Conservation (phyloP, 345 rosid species). For the Populus nigra region DNA sequence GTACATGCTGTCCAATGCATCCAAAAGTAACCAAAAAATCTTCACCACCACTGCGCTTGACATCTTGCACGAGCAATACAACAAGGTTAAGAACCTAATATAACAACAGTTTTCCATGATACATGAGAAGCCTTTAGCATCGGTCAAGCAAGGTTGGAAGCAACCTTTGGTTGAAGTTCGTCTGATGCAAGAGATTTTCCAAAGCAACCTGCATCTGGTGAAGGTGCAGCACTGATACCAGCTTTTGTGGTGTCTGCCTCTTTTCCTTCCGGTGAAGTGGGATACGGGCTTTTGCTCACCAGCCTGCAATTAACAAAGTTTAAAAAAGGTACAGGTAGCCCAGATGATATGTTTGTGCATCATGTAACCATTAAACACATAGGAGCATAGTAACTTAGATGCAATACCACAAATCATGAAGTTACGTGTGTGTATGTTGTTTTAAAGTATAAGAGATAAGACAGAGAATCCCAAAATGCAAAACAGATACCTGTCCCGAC, state of each 20-base stretch:
- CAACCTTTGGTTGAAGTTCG: conserved; percentile 29
- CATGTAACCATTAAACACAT: not conserved
- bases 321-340: not conserved
- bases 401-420: not conserved
- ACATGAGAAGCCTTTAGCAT: conserved; percentile 6
- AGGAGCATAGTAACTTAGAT: not conserved
- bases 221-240: conserved; percentile 28
- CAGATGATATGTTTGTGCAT: not conserved
- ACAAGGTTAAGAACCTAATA: not conserved
- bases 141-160: conserved; percentile 29
- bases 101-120: not conserved
- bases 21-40: conserved; percentile 15
- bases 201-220: conserved; percentile 29
- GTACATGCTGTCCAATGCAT: conserved; percentile 2
- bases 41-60: not conserved
- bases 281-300: conserved; percentile 75
- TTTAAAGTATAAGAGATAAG: not conserved
- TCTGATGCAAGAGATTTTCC: conserved; percentile 30
- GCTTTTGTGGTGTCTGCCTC: conserved; percentile 32
- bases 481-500: conserved; percentile 69
- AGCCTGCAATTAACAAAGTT: conserved; percentile 40
- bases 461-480: not conserved
- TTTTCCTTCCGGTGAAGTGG: conserved; percentile 36
- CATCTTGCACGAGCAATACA: not conserved
- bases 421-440: not conserved